Evolutionary conservation across 805 yeast genomes (phyloP).

Genomic region (Saturnispora ahearnii): DNA sequence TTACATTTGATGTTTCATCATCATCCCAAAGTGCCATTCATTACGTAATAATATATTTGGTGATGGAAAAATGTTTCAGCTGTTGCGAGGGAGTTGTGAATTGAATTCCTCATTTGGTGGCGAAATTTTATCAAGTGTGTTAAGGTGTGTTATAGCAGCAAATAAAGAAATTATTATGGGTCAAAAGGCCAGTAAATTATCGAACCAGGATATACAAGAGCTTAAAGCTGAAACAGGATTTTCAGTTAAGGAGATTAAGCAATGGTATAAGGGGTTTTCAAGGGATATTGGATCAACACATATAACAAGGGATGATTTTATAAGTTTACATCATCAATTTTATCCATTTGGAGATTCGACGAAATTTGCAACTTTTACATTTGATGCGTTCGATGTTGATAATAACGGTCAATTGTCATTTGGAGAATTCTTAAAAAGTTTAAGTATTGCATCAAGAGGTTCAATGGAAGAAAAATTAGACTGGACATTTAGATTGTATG

Average conservation of each 20-base stretch:
- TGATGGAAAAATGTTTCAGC: too few relatives aligned
- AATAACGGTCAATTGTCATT: conserved; percentile 77
- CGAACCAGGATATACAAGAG: conserved; percentile 80
- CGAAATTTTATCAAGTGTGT: too few relatives aligned
- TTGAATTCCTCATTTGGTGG: too few relatives aligned
- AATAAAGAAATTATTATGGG: conserved; percentile 50
- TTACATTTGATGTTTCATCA: too few relatives aligned
- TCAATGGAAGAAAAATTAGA: conserved; percentile 70
- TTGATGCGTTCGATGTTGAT: conserved; percentile 81
- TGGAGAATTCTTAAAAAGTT: conserved; percentile 82
- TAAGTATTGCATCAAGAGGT: conserved; percentile 83
- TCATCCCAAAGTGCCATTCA: too few relatives aligned
- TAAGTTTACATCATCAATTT: conserved; percentile 88
- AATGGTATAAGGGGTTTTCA: conserved; percentile 95
- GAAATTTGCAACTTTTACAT: conserved; percentile 80
- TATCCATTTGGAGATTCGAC: conserved; percentile 98
- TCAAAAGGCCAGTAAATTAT: conserved; percentile 83
- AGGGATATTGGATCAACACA: conserved; percentile 93
- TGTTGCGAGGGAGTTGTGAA: too few relatives aligned
- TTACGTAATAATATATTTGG: too few relatives aligned
- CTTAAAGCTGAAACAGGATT: conserved; percentile 82
- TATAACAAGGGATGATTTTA: conserved; percentile 76
- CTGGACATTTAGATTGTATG: conserved; percentile 89
- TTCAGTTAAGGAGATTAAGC: conserved; percentile 89
- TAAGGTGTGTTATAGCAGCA: background rate